A percentile compares a stretch with the other conserved stretches of the same genome.
phyloP scores from a whole-genome alignment of 75 land plant species.

The Cryptomeria japonica region DNA sequence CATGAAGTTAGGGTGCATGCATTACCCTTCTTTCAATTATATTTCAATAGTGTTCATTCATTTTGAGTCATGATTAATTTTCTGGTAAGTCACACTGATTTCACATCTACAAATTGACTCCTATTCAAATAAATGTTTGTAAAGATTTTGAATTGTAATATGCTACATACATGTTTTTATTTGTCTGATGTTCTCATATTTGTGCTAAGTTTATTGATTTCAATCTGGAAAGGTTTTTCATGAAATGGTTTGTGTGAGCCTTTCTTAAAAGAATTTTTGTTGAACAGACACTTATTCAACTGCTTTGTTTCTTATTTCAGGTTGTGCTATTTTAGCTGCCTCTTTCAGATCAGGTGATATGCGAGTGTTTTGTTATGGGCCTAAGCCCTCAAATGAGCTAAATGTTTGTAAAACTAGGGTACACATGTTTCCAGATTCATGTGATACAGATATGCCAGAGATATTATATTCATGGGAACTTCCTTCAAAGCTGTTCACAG shows the following conservation, averaged over 20 bases:
- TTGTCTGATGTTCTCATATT: background rate
- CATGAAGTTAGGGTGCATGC: background rate
- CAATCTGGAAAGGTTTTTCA: background rate
- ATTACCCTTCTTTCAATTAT: background rate
- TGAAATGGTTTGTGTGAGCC: background rate
- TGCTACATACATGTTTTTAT: background rate
- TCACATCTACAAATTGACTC: background rate
- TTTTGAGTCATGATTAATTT: background rate
- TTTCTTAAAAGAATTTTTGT: background rate
- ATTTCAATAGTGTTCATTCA: background rate
- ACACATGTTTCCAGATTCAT: conserved; percentile 12
- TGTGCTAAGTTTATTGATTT: background rate
- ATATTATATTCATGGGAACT: conserved; percentile 57
- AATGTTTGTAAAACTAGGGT: background rate
- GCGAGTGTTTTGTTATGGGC: conserved; percentile 58
- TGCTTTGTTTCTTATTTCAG: conserved; percentile 8
- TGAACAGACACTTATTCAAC: background rate
- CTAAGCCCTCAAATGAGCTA: conserved; percentile 11
- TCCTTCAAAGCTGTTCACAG: conserved; percentile 37
- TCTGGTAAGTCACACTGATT: background rate
- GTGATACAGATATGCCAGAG: conserved; percentile 19
- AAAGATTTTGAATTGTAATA: background rate
- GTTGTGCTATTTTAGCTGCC: conserved; percentile 46
- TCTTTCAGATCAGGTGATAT: conserved; percentile 44
- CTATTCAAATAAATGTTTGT: background rate